phyloP scores from a whole-genome alignment of 495 filamentous ascomycete genomes.

The Aspergillus conjunctus region DNA sequence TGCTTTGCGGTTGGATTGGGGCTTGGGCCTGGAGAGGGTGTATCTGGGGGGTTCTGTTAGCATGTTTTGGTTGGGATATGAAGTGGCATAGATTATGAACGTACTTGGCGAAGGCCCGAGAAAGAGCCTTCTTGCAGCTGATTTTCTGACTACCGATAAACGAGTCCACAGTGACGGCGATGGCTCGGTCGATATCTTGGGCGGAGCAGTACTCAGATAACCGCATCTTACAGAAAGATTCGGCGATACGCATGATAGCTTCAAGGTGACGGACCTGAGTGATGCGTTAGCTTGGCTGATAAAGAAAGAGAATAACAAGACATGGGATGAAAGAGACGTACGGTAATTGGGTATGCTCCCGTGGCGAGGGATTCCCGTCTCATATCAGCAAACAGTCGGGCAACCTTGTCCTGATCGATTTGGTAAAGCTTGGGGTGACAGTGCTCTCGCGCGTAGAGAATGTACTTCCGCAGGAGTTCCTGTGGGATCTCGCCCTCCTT shows the following conservation, averaged over 20 bases:
- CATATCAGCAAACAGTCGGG: conserved; percentile 95
- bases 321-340: conserved; percentile 48
- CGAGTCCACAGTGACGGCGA: conserved; percentile 93
- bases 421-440: conserved; percentile 93
- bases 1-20: conserved; percentile 47
- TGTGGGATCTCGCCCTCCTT: conserved; percentile 85
- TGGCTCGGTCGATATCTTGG: conserved; percentile 93
- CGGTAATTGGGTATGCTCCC: conserved; percentile 96
- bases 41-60: conserved; percentile 39
- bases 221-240: conserved; percentile 94
- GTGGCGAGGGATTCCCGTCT: conserved; percentile 87
- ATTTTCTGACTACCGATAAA: conserved; percentile 98
- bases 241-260: conserved; percentile 92
- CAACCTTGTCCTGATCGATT: conserved; percentile 97
- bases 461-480: conserved; percentile 93
- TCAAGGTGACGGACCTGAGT: conserved; percentile 90
- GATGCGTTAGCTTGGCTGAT: conserved; percentile 17
- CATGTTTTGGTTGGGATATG: background rate
- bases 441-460: conserved; percentile 90
- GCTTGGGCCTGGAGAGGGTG: conserved; percentile 50
- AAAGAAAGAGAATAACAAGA: background rate
- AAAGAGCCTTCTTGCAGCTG: conserved; percentile 95
- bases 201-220: conserved; percentile 87
- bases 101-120: conserved; percentile 97
- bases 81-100: conserved; percentile 12